Evolutionary conservation across 163 green algal genomes (phyloP), one percentile per base, ranked within the genome.

Genomic region (Prototheca stagnorum): DNA sequence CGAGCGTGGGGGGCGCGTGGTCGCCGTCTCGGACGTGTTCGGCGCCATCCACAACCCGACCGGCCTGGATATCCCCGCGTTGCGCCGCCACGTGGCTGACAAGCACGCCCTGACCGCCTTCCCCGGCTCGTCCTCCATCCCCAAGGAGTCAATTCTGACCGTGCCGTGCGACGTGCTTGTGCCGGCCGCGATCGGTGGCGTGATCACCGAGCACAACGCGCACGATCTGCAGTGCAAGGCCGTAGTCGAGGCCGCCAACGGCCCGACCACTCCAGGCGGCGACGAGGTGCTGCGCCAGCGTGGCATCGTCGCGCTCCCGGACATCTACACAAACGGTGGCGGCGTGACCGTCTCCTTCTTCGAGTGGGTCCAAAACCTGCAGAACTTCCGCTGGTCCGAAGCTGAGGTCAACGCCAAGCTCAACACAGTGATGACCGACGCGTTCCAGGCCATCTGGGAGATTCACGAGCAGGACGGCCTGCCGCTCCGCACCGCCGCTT

Each of bases 341-440:
- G 68, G 81, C 44, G 81, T 93, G 35, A 93, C 80, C 5, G 81
- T 92, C 21, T 80, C 63, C 20, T 90, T 84, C 61, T 90, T 87
- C 50, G 77, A 81, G 51, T 61, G 72, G 74, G 78, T 92, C 5
- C 85, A 95, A 66, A 95, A 95, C 68, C 72, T 93, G 52, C 85
- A 95, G 57, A 92, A 91, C 61, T 92, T 93, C 73, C 80, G 74
- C 51, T 89, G 79, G 84, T 73, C 78, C 37, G 82, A 92, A 61
- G 72, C 81, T 2, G 78, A 90, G 35, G 80, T 94, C 15, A 91
- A 92, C 60, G 49, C 56, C 26, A 75, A 78, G 48, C 73, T 95
- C 22, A 82, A 92, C 51, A 57, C 49, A 28, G 56, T 43, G 35
- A 93, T 93, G 82, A 81, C 67, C 6, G 73, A 83, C 39, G 76